Evolutionary conservation across 2,329 filamentous ascomycete species (phyloP), one percentile per base, ranked within the genome.

Genomic region (Diplodia scrobiculata): DNA sequence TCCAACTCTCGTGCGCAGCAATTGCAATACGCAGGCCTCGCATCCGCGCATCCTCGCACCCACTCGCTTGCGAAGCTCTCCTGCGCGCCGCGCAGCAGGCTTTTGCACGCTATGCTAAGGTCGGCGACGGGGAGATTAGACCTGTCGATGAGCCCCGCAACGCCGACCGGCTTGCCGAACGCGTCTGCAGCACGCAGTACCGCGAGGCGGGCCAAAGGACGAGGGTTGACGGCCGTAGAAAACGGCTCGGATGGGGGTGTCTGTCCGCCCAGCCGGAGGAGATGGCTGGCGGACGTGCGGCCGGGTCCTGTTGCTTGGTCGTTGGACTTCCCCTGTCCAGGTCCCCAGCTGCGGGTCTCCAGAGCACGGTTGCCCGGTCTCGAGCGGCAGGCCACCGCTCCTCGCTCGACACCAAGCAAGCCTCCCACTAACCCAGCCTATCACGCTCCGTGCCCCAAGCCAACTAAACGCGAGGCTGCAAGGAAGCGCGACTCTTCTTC

Each of bases 341-440:
- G n/a, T 47, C 38, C 54, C 54, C 54, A 32, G 58, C 58, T 62
- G 58, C 58, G 58, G 58, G 58, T 38, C 58, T 50, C 58, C 19
- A 29, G 34, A 45, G 58, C 58, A 62, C 58, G 58, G 58, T 36
- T 25, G 3, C 4, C 25, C 58, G 25, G 45, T 50, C 58, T 62
- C 45, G 29, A 34, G 58, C 58, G 58, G 58, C 58, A 62, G 58
- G 58, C 45, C 58, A 62, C 45, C 38, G 41, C 55, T 45, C 55
- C 55, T 60, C 55, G 55, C 41, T 62, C 58, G 27, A 25, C 38
- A 32, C 54, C 38, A 19, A 7, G 54, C 54, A 62, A 62, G 58
- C 58, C 58, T 50, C 32, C 45, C 19, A 36, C 58, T 48, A 48
- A 36, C 45, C 58, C 58, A 45, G 58, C 41, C 58, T 62, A 62